Evolutionary conservation across 805 yeast genomes (phyloP).

Genomic region (Komagataella ulmi): DNA sequence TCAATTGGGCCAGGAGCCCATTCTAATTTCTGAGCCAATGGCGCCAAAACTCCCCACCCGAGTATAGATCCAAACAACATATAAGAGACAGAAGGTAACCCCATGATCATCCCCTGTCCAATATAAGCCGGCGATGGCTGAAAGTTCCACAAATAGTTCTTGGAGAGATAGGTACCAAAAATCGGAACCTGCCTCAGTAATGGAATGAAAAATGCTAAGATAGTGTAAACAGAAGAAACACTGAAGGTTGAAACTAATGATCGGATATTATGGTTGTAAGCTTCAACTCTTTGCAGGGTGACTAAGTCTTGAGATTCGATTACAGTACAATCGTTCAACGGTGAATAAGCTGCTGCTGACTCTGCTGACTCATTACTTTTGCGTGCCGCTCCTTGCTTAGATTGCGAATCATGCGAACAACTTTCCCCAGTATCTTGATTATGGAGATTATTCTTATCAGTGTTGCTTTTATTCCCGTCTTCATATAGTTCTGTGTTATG

Average conservation of each 20-base stretch:
- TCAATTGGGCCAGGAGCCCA: slow-evolving; percentile 90
- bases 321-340: slow-evolving; percentile 13
- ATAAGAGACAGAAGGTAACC: slow-evolving; percentile 76
- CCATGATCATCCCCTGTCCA: slow-evolving; percentile 98
- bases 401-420: background rate
- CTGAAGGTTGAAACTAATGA: slow-evolving; percentile 47
- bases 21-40: slow-evolving; percentile 48
- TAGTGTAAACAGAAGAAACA: slow-evolving; percentile 61
- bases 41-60: slow-evolving; percentile 92
- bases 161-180: slow-evolving; percentile 55
- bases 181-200: slow-evolving; percentile 55
- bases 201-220: slow-evolving; percentile 64
- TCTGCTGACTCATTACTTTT: background rate
- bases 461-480: slow-evolving; percentile 11
- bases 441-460: background rate
- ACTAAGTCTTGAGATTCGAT: slow-evolving; percentile 21
- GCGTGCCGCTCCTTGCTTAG: background rate
- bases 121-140: slow-evolving; percentile 96
- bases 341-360: background rate
- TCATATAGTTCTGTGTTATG: slow-evolving; percentile 50
- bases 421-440: background rate
- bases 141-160: slow-evolving; percentile 65
- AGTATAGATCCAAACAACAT: slow-evolving; percentile 83
- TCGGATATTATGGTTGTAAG: slow-evolving; percentile 44
- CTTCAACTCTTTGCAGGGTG: slow-evolving; percentile 12